Conservation (phyloP, 202 grass and related monocot species). For the Zizania palustris region DNA sequence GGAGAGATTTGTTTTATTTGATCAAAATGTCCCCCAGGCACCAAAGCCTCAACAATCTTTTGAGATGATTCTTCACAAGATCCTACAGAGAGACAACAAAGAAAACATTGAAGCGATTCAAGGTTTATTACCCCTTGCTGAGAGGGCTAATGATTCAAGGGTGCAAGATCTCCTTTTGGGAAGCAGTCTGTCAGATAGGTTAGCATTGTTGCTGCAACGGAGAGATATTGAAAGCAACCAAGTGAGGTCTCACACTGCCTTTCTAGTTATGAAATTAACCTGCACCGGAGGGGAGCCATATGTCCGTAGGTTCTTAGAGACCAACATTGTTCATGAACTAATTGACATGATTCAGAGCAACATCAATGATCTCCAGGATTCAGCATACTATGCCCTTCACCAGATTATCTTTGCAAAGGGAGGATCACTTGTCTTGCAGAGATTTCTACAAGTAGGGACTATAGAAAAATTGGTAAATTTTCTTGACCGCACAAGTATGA, state of each 20-base stretch:
- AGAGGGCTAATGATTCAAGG: constrained; percentile 57
- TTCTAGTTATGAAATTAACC: constrained; percentile 66
- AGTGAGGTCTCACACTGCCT: constrained; percentile 50
- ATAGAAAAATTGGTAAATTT: constrained; percentile 54
- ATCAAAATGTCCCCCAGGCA: constrained; percentile 38
- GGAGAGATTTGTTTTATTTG: constrained; percentile 61
- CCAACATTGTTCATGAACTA: constrained; percentile 56
- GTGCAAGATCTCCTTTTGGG: constrained; percentile 60
- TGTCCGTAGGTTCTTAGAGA: constrained; percentile 56
- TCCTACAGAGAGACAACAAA: constrained; percentile 54
- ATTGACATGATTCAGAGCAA: constrained; percentile 60
- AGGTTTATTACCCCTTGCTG: constrained; percentile 55
- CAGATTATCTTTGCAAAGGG: constrained; percentile 63
- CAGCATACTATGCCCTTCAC: constrained; percentile 58
- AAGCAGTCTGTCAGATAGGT: constrained; percentile 53
- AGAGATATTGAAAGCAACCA: constrained; percentile 47
- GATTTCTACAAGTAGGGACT: constrained; percentile 44
- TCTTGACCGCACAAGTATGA: constrained; percentile 50
- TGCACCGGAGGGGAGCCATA: constrained; percentile 57
- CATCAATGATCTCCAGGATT: constrained; percentile 60
- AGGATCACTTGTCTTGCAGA: constrained; percentile 51
- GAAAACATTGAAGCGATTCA: constrained; percentile 56
- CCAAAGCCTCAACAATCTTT: constrained; percentile 53
- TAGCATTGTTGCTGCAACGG: constrained; percentile 45
- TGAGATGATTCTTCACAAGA: constrained; percentile 50